phyloP scores from a whole-genome alignment of 371 early-diverging fungal species.

The Circinella umbellata region DNA sequence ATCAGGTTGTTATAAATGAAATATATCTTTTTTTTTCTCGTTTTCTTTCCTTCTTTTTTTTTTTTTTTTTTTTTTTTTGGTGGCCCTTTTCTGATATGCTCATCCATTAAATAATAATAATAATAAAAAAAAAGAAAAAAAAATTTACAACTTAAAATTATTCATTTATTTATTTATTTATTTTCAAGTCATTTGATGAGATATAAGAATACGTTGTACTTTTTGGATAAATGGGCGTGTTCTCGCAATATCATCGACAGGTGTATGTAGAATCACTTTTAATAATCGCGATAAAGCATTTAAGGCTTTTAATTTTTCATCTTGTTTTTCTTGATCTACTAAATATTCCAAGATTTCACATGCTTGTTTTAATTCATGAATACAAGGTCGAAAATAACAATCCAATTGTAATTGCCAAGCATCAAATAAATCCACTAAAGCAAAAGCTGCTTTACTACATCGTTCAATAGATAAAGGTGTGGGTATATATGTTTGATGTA shows the following conservation, averaged over 20 bases:
- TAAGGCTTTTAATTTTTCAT: constrained; percentile 30
- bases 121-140: too few relatives aligned
- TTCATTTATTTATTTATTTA: neutral
- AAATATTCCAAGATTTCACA: constrained; percentile 49
- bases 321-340: constrained; percentile 28
- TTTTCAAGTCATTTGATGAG: neutral
- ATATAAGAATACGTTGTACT: constrained; percentile 16
- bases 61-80: too few relatives aligned
- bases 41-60: too few relatives aligned
- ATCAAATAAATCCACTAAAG: constrained; percentile 44
- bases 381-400: constrained; percentile 55
- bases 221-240: constrained; percentile 50
- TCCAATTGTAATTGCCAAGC: constrained; percentile 44
- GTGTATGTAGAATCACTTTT: constrained; percentile 36
- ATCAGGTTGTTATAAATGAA: too few relatives aligned
- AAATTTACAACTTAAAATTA: too few relatives aligned
- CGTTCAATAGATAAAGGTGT: constrained; percentile 43
- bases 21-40: too few relatives aligned
- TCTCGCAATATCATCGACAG: constrained; percentile 49
- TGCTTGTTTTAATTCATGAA: constrained; percentile 52
- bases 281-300: constrained; percentile 32
- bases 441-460: constrained; percentile 50
- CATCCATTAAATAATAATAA: too few relatives aligned
- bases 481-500: constrained; percentile 52
- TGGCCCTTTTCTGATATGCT: too few relatives aligned